phyloP scores from a whole-genome alignment of 2,329 filamentous ascomycete genomes.

The Neofusicoccum sp. region DNA sequence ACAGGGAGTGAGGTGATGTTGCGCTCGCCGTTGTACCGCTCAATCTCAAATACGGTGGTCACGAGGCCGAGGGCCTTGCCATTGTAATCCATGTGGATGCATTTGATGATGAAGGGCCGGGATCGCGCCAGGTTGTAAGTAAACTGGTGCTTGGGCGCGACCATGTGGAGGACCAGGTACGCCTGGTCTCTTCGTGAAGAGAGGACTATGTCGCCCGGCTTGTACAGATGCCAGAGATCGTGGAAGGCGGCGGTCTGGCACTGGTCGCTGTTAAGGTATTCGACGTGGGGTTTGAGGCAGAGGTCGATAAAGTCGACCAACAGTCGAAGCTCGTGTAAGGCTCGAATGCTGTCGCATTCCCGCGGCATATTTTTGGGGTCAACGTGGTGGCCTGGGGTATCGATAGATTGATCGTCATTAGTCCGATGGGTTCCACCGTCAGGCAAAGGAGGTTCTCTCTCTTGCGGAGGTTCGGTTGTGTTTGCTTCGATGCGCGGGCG shows the following conservation, averaged over 20 bases:
- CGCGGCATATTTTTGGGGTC: too few relatives aligned
- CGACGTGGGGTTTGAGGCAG: background rate
- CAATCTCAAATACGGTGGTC: conserved; percentile 26
- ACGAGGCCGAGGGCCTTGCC: conserved; percentile 35
- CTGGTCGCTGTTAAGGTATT: background rate
- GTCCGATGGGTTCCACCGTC: too few relatives aligned
- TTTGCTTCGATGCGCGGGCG: too few relatives aligned
- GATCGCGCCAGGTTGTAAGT: background rate
- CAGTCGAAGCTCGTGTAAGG: background rate
- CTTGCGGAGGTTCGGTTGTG: too few relatives aligned
- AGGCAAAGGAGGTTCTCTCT: too few relatives aligned
- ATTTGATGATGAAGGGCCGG: conserved; percentile 1
- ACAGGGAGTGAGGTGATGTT: conserved; percentile 28
- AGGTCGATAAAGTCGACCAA: background rate
- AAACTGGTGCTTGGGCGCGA: conserved; percentile 11
- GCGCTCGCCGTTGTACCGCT: conserved; percentile 31
- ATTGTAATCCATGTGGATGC: conserved; percentile 37
- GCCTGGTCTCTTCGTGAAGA: conserved; percentile 27
- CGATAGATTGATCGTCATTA: too few relatives aligned
- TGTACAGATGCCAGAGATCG: conserved; percentile 32
- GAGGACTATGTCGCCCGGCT: conserved; percentile 25
- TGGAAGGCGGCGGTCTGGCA: conserved; percentile 23
- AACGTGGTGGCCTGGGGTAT: too few relatives aligned
- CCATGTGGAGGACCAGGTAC: conserved; percentile 28
- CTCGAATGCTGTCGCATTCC: background rate